Evolutionary conservation across 495 filamentous ascomycete species (phyloP), one percentile per base, ranked within the genome.

Genomic region (Penicillium silybi): DNA sequence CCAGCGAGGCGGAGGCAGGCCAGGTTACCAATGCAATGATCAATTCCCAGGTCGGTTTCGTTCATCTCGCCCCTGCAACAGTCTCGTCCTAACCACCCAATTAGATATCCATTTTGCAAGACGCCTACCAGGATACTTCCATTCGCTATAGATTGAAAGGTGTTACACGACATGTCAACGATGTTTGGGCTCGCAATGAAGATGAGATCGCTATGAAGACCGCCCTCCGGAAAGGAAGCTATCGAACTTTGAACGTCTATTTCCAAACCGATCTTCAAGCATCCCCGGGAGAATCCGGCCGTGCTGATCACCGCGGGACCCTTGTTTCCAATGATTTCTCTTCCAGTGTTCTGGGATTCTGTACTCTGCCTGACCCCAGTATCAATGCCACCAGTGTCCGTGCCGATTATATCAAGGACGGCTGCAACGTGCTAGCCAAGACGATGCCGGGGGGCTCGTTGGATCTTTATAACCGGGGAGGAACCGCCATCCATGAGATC

Each of bases 111-210:
- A 69, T 70, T 23, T 64, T 80, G 5, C 72, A 73, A 62, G 42
- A 63, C 13, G 68, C 75, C 20, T 80, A 79, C 48, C 46, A 52
- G 27, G 66, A 72, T 46, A 62, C 72, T 1, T 56, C 59, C 18
- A 79, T 80, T 34, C 57, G 77, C 6, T 83, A 88, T 39, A 74
- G 73, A 13, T 59, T 91, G n/a, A 72, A 83, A 59, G 81, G 84
- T 40, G 69, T 90, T 20, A 84, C 87, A 18, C 87, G 86, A 52
- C 86, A 85, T 11, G 75, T 89, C 57, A 89, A 87, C 60, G 84
- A 87, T 49, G 75, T 78, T 15, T 86, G 87, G 59, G 76, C 90
- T 23, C 76, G 79, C n/a, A 77, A 82, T 37, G 61, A 78, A 13
- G 80, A 86, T 32, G 85, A 85, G 29, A 52, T 76, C 2, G 77